Evolutionary conservation across 2,329 filamentous ascomycete species (phyloP).

Genomic region (Xylaria sp.): DNA sequence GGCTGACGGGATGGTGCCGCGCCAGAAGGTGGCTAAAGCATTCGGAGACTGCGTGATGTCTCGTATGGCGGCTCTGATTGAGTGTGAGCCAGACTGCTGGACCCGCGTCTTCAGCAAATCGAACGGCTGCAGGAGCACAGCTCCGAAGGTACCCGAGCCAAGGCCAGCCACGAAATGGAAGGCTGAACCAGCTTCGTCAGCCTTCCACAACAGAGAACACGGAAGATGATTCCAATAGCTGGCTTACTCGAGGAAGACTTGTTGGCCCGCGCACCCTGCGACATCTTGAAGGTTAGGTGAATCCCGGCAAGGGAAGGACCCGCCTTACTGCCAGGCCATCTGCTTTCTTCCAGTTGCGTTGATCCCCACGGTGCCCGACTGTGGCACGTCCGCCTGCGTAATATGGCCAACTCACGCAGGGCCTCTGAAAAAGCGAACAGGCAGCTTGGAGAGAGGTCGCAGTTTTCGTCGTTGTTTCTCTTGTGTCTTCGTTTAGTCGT

Average conservation of each 20-base stretch:
- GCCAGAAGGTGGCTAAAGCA: conserved; percentile 76
- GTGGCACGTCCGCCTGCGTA: background rate
- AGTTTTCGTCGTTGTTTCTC: background rate
- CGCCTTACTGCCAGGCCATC: conserved; percentile 23
- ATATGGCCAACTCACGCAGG: background rate
- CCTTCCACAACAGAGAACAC: background rate
- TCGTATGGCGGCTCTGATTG: conserved; percentile 69
- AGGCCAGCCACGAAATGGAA: conserved; percentile 91
- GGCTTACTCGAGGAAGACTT: conserved; percentile 34
- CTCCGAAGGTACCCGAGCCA: conserved; percentile 82
- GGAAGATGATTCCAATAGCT: background rate
- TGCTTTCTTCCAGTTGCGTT: background rate
- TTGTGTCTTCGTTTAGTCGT: background rate
- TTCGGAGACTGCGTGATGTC: conserved; percentile 68
- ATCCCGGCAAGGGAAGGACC: conserved; percentile 21
- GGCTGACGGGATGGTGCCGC: conserved; percentile 89
- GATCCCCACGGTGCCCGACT: background rate
- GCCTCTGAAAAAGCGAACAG: background rate
- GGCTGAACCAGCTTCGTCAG: conserved; percentile 45
- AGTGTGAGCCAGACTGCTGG: conserved; percentile 77
- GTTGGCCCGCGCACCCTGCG: conserved; percentile 21
- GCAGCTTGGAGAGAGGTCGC: background rate
- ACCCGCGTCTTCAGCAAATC: conserved; percentile 96
- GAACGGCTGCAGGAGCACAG: conserved; percentile 88
- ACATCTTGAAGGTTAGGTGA: conserved; percentile 26